phyloP scores from a whole-genome alignment of 1,284 basidiomycete species.

The Cryptococcus maquisensis region DNA sequence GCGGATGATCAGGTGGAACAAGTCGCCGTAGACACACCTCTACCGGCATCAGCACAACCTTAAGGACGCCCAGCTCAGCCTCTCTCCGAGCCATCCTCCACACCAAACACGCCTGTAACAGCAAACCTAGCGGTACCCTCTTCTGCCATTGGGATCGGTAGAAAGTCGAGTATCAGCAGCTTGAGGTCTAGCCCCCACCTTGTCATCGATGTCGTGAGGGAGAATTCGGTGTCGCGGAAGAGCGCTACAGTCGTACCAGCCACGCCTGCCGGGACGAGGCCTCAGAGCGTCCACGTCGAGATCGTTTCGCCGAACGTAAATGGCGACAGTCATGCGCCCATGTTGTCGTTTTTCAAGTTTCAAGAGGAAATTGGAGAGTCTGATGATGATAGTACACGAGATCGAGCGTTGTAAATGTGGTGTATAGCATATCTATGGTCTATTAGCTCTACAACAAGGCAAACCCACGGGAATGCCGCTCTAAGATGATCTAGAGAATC shows the following conservation, averaged over 20 bases:
- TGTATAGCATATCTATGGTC: slow-evolving; percentile 1
- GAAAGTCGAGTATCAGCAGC: too few species aligned
- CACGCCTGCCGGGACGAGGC: not conserved
- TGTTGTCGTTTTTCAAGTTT: not conserved
- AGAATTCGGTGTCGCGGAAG: slow-evolving; percentile 3
- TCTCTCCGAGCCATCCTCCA: too few species aligned
- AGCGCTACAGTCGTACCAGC: not conserved
- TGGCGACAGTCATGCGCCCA: not conserved
- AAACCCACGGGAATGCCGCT: not conserved
- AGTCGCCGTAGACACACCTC: too few species aligned
- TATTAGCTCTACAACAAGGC: not conserved
- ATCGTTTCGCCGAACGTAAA: not conserved
- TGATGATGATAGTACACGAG: not conserved
- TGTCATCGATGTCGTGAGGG: slow-evolving; percentile 6
- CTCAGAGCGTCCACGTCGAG: not conserved
- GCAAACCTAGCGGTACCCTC: too few species aligned
- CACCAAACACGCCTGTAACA: too few species aligned
- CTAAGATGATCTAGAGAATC: not conserved
- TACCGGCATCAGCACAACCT: too few species aligned
- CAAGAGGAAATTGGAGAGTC: not conserved
- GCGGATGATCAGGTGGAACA: not conserved
- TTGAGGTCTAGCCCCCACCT: too few species aligned
- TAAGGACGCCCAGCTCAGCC: too few species aligned
- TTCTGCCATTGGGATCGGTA: too few species aligned
- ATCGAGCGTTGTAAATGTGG: not conserved